Base-by-base conservation (phyloP, 139 green algal genomes). In the Auxenochlorella pyrenoidosa region DNA sequence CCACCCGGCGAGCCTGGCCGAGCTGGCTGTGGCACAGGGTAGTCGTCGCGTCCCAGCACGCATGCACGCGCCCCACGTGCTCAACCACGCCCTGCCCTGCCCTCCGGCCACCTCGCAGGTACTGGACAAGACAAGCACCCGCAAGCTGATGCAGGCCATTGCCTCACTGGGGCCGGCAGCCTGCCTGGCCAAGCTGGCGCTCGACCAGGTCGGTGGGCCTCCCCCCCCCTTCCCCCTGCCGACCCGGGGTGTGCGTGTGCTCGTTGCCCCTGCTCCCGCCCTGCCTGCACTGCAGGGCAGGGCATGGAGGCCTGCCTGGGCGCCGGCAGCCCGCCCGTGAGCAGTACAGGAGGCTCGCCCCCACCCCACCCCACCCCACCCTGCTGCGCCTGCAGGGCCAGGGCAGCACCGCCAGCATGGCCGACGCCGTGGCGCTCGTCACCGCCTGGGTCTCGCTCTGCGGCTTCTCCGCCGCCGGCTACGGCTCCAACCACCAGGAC, bases 401-500 rank as follows among this genome's bases (percentile, higher is more conserved):
- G 59, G 59, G 72, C 77, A 79, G 75, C n/a, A 82, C 63, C 36
- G 30, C 73, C 28, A 41, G 40, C 28, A 71, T 94, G 63, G 76
- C 43, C 5, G 44, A 88, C 30, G 93, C 94, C 5, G 91, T 95
- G n/a, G 83, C 43, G 18, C 66, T 86, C 2, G 82, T 86, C 43
- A 86, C 82, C 6, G 82, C 82, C 82, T 86, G 82, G 82, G 54
- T 75, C 24, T 86, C 82, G 15, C 82, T 86, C 26, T 66, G 82
- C 66, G 82, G 82, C 66, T 86, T 86, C 66, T 79, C 82, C 6
- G 72, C 72, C 36, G 93, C 91, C 10, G 95, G 95, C 22, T 96
- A 97, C 79, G 95, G 93, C 40, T 90, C 82, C 82, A 98, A 96
- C 77, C 95, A 98, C 86, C 94, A 96, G 89, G 95, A 98, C 90